Base-by-base conservation (phyloP, 2,329 filamentous ascomycete species). In the Saccharata proteae region DNA sequence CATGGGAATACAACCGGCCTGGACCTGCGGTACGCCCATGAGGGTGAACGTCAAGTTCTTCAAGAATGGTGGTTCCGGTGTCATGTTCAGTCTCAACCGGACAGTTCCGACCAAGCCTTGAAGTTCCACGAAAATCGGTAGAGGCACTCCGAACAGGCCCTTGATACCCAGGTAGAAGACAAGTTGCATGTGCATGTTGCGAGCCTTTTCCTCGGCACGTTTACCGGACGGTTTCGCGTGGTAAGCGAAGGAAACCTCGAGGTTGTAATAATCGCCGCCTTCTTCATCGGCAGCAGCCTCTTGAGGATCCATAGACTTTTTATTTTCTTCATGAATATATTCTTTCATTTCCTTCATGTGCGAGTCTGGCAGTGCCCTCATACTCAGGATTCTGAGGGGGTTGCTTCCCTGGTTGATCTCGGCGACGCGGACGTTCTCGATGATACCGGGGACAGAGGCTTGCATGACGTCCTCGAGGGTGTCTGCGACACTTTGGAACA, bases 401-500 rank as follows among this genome's bases (percentile, higher is more conserved):
- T 94, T 94, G 55, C 69, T 83, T 16, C 90, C 90, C 55, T 96
- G 90, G 29, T 84, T 83, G 45, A 98, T 93, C 45, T 94, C 86
- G 37, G 86, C 85, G 14, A 96, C 83, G 42, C 88, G 80, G 26
- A 98, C 85, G 42, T 93, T 90, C 53, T 96, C 86, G 41, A 98
- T 85, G 22, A 96, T 63, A 2, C 80, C 76, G 0, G 90, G 90
- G 0, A 94, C 80, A 0, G 84, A 93, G 13, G 86, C 88, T 52
- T 92, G 85, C 88, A 96, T 96, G 42, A 96, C 81, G 52, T 96
- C 88, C 57, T 90, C 82, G 5, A 90, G 70, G 9, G 82, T 94
- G 50, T 96, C 90, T n/a, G 86, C 86, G 6, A 94, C 72, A 5
- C 74, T 73, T n/a, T 74, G 65, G 54, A 98, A 90, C 80, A 96